Base-by-base conservation (phyloP, 2,329 filamentous ascomycete genomes). In the Aphanoascus verrucosus region DNA sequence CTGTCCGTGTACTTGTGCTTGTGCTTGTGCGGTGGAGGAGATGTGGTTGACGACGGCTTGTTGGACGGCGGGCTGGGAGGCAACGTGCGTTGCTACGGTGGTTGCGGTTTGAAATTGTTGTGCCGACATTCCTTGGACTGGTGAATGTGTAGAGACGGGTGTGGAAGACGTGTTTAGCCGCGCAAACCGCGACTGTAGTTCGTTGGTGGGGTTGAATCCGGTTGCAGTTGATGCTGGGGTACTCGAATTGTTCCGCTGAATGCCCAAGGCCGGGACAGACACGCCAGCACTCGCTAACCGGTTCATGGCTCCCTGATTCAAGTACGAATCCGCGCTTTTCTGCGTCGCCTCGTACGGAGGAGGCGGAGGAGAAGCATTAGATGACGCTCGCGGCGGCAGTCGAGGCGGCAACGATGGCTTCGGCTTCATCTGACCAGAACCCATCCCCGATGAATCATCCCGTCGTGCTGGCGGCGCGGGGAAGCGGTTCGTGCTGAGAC, bases 251-350 rank as follows among this genome's bases (percentile, higher is more conserved):
- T 8, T 59, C 14, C 61, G 56, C 60, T 81, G 83, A 56, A 94
- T 94, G 4, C 85, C 85, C 3, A 95, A 73, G 0, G 79, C 85
- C 0, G 88, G 84, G 0, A 95, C 87, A 0, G 83, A 86, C 5
- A 95, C 76, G 0, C 89, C 89, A 0, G 86, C 83, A 37, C 81
- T 78, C 9, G 83, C 80, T 7, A 96, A 75, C 41, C 87, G 78
- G 55, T 72, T 76, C 53, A 84, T 66, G 4, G 88, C 83, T 4
- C 75, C 79, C 60, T 79, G 75, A 52, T 82, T 81, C 42, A 82
- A 54, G 34, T 53, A 47, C 50, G 62, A 54, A 1, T 52, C 41
- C 12, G 41, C 12, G 15, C n/a, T 9, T 23, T 17, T 41, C 51
- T 58, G 47, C 45, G 65, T 66, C 58, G 78, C 67, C 57, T 74